phyloP scores from a whole-genome alignment of 805 yeast species.

The Monosporozyma servazzii region DNA sequence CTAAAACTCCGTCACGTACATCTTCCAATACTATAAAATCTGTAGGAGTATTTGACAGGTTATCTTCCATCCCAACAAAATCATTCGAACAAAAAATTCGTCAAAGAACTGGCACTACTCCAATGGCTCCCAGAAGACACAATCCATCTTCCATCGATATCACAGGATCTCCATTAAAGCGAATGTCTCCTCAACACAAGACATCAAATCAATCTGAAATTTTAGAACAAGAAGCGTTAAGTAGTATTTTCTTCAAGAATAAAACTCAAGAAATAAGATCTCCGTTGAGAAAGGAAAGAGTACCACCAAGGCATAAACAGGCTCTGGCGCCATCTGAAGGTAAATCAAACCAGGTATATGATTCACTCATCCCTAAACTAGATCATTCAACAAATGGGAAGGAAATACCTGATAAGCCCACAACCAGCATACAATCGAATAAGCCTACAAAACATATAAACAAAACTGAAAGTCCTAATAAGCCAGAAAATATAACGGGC shows the following conservation, averaged over 20 bases:
- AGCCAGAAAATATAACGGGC: not conserved
- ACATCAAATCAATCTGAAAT: constrained; percentile 10
- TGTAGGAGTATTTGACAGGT: constrained; percentile 25
- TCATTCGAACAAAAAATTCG: constrained; percentile 25
- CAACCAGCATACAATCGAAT: not conserved
- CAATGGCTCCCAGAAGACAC: constrained; percentile 2
- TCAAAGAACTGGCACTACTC: not conserved
- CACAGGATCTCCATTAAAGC: constrained; percentile 25
- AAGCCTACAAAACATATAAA: not conserved
- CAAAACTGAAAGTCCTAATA: not conserved
- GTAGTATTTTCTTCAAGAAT: constrained; percentile 20
- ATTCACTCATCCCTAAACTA: not conserved
- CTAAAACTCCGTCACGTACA: not conserved
- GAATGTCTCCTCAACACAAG: constrained; percentile 11
- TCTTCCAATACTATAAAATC: constrained; percentile 1
- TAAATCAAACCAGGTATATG: not conserved
- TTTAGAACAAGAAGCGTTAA: constrained; percentile 23
- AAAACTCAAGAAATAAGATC: not conserved
- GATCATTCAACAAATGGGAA: not conserved
- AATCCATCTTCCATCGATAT: constrained; percentile 17
- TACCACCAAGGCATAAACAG: not conserved
- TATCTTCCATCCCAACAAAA: constrained; percentile 23
- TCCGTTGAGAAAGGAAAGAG: not conserved
- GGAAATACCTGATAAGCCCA: too few species aligned
- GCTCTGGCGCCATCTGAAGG: not conserved